phyloP scores from a whole-genome alignment of 2,329 filamentous ascomycete species.

The Alternaria postmessia region DNA sequence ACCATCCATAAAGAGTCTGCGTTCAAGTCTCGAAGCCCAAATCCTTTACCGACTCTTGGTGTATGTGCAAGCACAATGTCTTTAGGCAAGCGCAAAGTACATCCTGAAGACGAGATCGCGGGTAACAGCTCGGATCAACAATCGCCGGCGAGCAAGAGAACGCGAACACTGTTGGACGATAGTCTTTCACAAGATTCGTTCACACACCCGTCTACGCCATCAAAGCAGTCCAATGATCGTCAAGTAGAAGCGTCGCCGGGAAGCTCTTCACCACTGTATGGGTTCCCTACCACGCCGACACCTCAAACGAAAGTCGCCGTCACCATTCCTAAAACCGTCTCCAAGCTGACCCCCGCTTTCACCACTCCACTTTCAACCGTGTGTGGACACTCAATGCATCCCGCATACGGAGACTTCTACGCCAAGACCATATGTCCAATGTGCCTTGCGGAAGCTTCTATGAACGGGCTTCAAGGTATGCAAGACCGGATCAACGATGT shows the following conservation, averaged over 20 bases:
- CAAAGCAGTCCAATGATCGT: background rate
- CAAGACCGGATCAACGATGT: background rate
- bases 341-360: background rate
- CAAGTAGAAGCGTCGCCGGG: background rate
- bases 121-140: background rate
- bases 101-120: background rate
- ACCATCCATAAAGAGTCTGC: background rate
- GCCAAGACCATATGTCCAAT: background rate
- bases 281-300: background rate
- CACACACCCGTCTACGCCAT: background rate
- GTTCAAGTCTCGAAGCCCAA: background rate
- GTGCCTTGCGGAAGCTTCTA: background rate
- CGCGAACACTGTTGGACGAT: background rate
- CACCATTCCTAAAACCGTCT: background rate
- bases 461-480: background rate
- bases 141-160: background rate
- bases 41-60: background rate
- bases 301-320: background rate
- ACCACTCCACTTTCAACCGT: background rate
- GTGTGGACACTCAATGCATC: slow-evolving; percentile 1
- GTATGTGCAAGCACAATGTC: background rate
- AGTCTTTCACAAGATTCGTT: background rate
- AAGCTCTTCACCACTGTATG: background rate
- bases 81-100: background rate
- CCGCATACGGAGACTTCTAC: background rate